These are phyloP conservation scores for Anisogramma anomala DNA, from an alignment of 2,329 filamentous ascomycete species.

Conservation along the genomic window DNA sequence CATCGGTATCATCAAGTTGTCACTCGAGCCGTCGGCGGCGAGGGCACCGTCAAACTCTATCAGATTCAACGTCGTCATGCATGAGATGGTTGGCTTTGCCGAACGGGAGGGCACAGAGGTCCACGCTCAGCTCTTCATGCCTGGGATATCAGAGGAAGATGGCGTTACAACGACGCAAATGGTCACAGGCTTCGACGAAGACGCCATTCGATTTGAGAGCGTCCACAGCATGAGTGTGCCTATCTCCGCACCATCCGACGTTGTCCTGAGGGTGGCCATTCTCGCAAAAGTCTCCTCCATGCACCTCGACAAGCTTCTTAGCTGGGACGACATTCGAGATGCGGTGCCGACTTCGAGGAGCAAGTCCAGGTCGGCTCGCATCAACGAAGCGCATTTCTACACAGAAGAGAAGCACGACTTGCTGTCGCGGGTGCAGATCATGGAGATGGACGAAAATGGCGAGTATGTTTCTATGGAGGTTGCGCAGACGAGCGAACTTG, in stretches of 20 bases:
- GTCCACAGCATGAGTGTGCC: constrained; percentile 97
- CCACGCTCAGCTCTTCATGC: constrained; percentile 92
- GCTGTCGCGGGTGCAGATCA: constrained; percentile 74
- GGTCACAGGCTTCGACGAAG: constrained; percentile 88
- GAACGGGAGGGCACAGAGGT: constrained; percentile 93
- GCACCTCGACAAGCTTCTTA: constrained; percentile 92
- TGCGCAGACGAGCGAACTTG: constrained; percentile 69
- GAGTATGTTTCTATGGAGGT: constrained; percentile 91
- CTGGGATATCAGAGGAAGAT: constrained; percentile 77
- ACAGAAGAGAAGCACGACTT: constrained; percentile 90
- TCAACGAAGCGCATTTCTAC: constrained; percentile 86
- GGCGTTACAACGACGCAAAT: constrained; percentile 92
- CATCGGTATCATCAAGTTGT: constrained; percentile 80
- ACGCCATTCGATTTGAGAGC: constrained; percentile 86
- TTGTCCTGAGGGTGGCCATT: constrained; percentile 73
- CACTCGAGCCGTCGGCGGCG: constrained; percentile 85
- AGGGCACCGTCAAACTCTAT: constrained; percentile 83
- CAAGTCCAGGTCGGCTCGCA: constrained; percentile 49
- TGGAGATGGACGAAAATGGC: constrained; percentile 84
- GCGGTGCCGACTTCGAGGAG: constrained; percentile 48
- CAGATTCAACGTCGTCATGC: constrained; percentile 98
- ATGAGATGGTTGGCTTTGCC: constrained; percentile 85
- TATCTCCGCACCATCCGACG: constrained; percentile 60
- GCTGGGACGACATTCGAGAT: constrained; percentile 98
- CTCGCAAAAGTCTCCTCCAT: constrained; percentile 85